Base-by-base conservation (phyloP, 1,284 basidiomycete species). In the Leccinum pallidistipes region DNA sequence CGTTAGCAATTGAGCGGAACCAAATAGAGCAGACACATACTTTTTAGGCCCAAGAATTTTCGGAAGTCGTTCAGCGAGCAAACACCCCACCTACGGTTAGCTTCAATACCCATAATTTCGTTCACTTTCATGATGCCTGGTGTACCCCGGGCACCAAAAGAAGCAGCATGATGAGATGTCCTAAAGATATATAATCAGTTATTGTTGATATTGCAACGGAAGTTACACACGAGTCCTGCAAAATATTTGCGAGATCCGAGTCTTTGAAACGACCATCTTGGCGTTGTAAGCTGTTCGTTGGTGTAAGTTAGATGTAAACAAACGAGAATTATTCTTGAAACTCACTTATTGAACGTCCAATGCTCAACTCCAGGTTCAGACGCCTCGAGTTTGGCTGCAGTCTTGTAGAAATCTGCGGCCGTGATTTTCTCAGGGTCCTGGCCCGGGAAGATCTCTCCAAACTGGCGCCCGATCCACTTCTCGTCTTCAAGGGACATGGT, bases 1-100 rank as follows among this genome's bases (percentile, higher is more conserved):
- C 9, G 58, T 64, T 31, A 62, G n/a, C 16, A 12, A 24, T 18
- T 3, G 4, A 14, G 5, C 12, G 24, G 12, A 32, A 16, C 1
- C 5, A 5, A 38, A 29, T 11, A 32, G 11, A 47, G 21, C 5
- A 18, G 9, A n/a, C 5, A 64, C 85, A 68, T 62, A 91, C 89
- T 79, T 73, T 90, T 91, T 47, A 93, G 69, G 10, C 91, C 91
- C 51, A 93, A 77, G 78, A 84, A 93, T 83, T 83, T 84, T 61
- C 92, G 82, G 78, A 95, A 95, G 68, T 95, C 93, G 69, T 95
- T 95, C 66, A 95, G 73, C 3, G 90, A 88, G 71, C 92, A 94
- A 38, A 88, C 85, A 52, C 91, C 90, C 92, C 92, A 95, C n/a
- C 74, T 69, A 29, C 92, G 81, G 67, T 85, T 89, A 64, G 89